phyloP scores from a whole-genome alignment of 495 filamentous ascomycete genomes.

The Penicillium egyptiacum region DNA sequence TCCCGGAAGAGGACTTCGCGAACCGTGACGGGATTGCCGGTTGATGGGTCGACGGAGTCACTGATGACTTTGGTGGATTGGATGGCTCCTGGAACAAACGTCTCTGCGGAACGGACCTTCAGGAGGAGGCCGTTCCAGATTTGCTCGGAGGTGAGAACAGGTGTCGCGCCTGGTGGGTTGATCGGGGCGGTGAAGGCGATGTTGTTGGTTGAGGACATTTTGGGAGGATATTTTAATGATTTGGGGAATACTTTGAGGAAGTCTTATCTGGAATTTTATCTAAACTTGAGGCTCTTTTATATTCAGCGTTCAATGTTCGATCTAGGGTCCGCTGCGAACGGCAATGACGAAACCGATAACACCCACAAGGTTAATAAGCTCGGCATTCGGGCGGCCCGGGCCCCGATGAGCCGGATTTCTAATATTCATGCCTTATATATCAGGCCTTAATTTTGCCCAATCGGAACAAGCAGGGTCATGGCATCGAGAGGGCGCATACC shows the following conservation, averaged over 20 bases:
- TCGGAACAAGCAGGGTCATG: conserved; percentile 46
- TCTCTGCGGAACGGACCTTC: conserved; percentile 51
- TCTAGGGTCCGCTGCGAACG: background rate
- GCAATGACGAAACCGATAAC: conserved; percentile 6
- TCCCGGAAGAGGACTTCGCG: conserved; percentile 32
- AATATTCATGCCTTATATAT: background rate
- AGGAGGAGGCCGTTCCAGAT: conserved; percentile 53
- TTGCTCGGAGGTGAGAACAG: conserved; percentile 44
- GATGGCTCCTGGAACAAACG: conserved; percentile 52
- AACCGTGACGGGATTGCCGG: conserved; percentile 27
- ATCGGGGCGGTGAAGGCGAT: conserved; percentile 53
- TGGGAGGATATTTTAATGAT: background rate
- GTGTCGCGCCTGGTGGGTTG: conserved; percentile 45
- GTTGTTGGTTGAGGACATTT: conserved; percentile 37
- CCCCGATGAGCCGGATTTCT: background rate
- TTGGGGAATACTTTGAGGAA: background rate
- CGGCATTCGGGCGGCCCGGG: background rate
- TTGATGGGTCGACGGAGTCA: conserved; percentile 35
- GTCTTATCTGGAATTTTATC: background rate
- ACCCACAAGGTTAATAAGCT: conserved; percentile 4
- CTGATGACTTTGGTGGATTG: conserved; percentile 37
- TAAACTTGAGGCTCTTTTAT: background rate
- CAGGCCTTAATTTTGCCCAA: background rate
- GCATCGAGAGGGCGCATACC: conserved; percentile 76
- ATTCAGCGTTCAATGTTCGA: background rate